phyloP scores from a whole-genome alignment of 2,329 filamentous ascomycete genomes.

The Clonostachys rhizophaga region DNA sequence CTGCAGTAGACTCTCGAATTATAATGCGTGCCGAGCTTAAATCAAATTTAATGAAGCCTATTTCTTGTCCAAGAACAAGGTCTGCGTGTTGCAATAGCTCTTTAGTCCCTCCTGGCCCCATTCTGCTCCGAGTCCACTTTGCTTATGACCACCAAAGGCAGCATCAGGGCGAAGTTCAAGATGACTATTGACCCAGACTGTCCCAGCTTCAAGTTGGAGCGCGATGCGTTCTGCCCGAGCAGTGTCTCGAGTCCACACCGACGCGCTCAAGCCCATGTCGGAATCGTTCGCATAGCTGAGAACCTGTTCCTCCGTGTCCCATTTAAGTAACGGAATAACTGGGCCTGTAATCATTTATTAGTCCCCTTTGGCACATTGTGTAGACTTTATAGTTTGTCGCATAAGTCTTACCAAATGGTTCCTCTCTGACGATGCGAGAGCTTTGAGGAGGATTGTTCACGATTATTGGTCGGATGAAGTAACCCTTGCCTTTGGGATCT shows the following conservation, averaged over 20 bases:
- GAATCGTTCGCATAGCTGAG: constrained; percentile 48
- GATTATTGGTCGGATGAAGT: constrained; percentile 52
- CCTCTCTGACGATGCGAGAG: constrained; percentile 49
- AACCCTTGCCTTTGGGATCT: constrained; percentile 31
- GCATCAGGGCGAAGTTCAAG: constrained; percentile 27
- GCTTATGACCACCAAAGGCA: constrained; percentile 45
- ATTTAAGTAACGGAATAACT: constrained; percentile 58
- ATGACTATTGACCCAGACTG: constrained; percentile 54
- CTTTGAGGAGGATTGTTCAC: constrained; percentile 55
- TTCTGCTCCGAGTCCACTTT: constrained; percentile 44
- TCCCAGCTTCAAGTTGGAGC: constrained; percentile 48
- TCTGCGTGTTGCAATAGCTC: constrained; percentile 17
- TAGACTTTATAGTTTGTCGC: no score
- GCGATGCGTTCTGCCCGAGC: constrained; percentile 46
- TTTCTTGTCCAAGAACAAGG: no score
- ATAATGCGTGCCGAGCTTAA: no score
- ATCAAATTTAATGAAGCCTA: no score
- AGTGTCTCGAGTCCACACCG: constrained; percentile 52
- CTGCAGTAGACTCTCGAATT: no score
- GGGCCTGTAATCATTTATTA: constrained; percentile 25
- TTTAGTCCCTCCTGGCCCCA: constrained; percentile 31
- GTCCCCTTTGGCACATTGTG: no score
- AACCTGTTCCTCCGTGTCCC: constrained; percentile 56
- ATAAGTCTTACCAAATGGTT: constrained; percentile 29
- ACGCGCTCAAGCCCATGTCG: constrained; percentile 49